Conservation (phyloP, 1,284 basidiomycete genomes). For the Moesziomyces sp. region DNA sequence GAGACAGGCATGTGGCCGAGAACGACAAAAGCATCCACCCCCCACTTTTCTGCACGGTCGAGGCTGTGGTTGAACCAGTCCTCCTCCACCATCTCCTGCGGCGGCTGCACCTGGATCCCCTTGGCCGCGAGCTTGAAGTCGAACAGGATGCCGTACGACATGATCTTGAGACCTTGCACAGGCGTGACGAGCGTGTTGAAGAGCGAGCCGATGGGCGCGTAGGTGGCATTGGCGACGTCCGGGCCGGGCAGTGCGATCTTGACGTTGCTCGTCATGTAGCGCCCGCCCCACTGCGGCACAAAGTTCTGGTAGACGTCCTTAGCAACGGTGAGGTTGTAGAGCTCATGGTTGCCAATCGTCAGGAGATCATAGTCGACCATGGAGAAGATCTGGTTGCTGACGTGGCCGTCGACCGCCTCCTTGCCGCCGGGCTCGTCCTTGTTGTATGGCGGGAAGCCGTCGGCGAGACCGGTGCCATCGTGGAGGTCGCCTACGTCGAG, state of each 20-base stretch:
- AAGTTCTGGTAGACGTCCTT: conserved; percentile 84
- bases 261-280: conserved; percentile 59
- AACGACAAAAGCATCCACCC: conserved; percentile 62
- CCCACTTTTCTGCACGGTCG: conserved; percentile 44
- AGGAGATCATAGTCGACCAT: conserved; percentile 83
- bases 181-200: conserved; percentile 55
- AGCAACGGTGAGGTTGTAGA: conserved; percentile 81
- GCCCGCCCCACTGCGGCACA: conserved; percentile 72
- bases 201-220: conserved; percentile 55
- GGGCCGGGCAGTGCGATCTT: conserved; percentile 52
- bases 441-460: conserved; percentile 55
- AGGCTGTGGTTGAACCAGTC: conserved; percentile 61
- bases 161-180: conserved; percentile 52
- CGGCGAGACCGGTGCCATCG: conserved; percentile 65
- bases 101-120: conserved; percentile 55
- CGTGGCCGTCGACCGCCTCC: conserved; percentile 58
- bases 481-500: conserved; percentile 65
- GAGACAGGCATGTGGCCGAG: conserved; percentile 65
- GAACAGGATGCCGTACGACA: conserved; percentile 63
- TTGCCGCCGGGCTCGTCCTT: conserved; percentile 43
- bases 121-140: conserved; percentile 58
- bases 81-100: conserved; percentile 61
- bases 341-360: conserved; percentile 88
- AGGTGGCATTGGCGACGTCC: conserved; percentile 22
- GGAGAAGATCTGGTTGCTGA: conserved; percentile 70